Percentiles rank a stretch among this genome's conserved stretches.
These are phyloP conservation scores for Pseudozyma sp. DNA, from an alignment of 1,284 basidiomycete genomes.

Conservation along the genomic window DNA sequence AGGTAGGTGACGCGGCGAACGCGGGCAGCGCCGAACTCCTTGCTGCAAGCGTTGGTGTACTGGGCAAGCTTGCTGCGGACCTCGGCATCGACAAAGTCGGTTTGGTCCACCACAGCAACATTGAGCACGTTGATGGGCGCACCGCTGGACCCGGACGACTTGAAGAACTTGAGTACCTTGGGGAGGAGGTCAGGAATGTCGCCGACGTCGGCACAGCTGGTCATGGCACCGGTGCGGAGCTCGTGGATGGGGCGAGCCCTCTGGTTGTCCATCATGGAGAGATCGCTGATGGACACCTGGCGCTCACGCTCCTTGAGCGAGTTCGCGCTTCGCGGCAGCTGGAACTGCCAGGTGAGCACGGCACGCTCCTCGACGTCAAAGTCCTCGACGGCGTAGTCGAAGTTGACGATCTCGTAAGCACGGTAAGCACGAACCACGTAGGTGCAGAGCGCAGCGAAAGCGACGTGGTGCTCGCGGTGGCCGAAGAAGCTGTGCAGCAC, in stretches of 20 bases:
- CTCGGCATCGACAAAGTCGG: slow-evolving; percentile 80
- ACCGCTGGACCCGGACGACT: slow-evolving; percentile 16
- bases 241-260: slow-evolving; percentile 48
- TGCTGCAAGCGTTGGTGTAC: slow-evolving; percentile 80
- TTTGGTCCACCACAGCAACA: slow-evolving; percentile 74
- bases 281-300: slow-evolving; percentile 65
- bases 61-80: slow-evolving; percentile 82
- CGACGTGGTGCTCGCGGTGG: slow-evolving; percentile 76
- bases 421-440: slow-evolving; percentile 96
- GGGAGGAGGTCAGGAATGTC: slow-evolving; percentile 61
- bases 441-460: slow-evolving; percentile 92
- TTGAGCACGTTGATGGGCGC: slow-evolving; percentile 78
- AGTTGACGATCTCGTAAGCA: slow-evolving; percentile 88
- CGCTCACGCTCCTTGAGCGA: slow-evolving; percentile 63
- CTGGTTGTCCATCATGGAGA: slow-evolving; percentile 55
- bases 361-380: slow-evolving; percentile 74
- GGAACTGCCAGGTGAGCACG: slow-evolving; percentile 67
- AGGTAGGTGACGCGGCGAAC: slow-evolving; percentile 92
- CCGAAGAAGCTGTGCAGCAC: slow-evolving; percentile 96
- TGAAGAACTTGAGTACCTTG: slow-evolving; percentile 61
- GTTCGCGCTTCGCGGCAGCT: slow-evolving; percentile 72
- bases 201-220: slow-evolving; percentile 56
- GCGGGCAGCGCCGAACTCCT: slow-evolving; percentile 78
- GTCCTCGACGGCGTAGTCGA: slow-evolving; percentile 84
- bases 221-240: slow-evolving; percentile 66